phyloP scores from a whole-genome alignment of 345 rosid genomes.

The Rhizophora apiculata region DNA sequence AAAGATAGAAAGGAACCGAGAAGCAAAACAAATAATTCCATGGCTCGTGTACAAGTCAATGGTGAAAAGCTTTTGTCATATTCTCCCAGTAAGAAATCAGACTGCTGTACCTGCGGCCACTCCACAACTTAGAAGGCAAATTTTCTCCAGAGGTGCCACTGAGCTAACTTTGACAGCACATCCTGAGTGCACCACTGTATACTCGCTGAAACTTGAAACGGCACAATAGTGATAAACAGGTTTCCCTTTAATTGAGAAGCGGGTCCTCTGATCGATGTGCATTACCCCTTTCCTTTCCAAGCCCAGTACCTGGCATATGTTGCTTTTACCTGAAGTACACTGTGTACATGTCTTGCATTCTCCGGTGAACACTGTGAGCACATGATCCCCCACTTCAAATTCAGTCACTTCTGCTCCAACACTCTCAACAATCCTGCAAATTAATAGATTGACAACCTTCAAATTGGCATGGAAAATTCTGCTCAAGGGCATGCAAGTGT shows the following conservation, averaged over 20 bases:
- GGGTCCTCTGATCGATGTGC: constrained; percentile 73
- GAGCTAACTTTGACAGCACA: constrained; percentile 82
- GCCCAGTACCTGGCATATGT: constrained; percentile 77
- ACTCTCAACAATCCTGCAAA: constrained; percentile 81
- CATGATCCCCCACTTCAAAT: constrained; percentile 80
- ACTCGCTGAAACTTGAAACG: constrained; percentile 92
- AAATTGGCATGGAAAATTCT: too few relatives aligned
- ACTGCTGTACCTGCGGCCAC: constrained; percentile 60
- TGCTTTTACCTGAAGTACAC: constrained; percentile 74
- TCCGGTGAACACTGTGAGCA: constrained; percentile 77
- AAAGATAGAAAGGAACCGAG: too few relatives aligned
- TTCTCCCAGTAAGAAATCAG: too few relatives aligned
- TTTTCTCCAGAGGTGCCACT: constrained; percentile 64
- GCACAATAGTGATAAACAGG: constrained; percentile 87
- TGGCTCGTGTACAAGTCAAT: too few relatives aligned
- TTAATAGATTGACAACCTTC: not conserved
- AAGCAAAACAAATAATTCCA: too few relatives aligned
- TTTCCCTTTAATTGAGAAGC: constrained; percentile 72
- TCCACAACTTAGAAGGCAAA: constrained; percentile 90
- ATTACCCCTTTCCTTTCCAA: constrained; percentile 83
- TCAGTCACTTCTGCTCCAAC: constrained; percentile 73
- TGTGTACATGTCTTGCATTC: constrained; percentile 74
- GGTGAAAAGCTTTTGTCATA: too few relatives aligned
- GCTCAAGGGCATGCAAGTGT: too few relatives aligned
- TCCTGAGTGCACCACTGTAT: constrained; percentile 86